Conservation (phyloP, 2,329 filamentous ascomycete genomes). For the Mycosphaerella arachidis region DNA sequence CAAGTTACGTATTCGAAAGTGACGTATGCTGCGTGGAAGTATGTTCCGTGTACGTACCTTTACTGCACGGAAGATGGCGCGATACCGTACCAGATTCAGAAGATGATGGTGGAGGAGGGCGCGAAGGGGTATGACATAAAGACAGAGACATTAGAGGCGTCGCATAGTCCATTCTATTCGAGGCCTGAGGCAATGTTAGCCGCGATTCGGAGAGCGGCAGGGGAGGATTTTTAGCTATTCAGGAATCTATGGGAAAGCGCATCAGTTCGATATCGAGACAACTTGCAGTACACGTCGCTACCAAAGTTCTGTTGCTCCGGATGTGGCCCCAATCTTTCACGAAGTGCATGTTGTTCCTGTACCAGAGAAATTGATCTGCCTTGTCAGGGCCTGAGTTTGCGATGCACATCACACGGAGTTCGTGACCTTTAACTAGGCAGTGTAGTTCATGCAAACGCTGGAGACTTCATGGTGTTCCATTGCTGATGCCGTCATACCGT, state of each 20-base stretch:
- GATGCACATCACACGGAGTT: too few species aligned
- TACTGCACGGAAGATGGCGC: background rate
- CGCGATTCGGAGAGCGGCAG: slow-evolving; percentile 1
- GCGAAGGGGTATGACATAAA: background rate
- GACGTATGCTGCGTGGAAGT: background rate
- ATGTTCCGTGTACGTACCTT: slow-evolving; percentile 1
- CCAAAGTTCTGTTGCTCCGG: too few species aligned
- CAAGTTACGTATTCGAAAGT: background rate
- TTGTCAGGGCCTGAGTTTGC: too few species aligned
- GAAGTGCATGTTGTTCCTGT: too few species aligned
- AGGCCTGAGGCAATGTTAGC: background rate
- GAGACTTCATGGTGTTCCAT: background rate
- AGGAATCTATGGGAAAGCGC: too few species aligned
- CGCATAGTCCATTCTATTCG: background rate
- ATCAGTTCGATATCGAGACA: too few species aligned
- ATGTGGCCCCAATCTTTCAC: too few species aligned
- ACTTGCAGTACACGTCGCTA: too few species aligned
- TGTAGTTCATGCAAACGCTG: background rate
- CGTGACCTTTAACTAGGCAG: background rate
- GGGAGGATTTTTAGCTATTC: background rate
- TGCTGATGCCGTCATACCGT: background rate
- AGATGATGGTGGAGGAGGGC: slow-evolving; percentile 1
- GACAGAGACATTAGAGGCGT: background rate
- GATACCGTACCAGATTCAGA: background rate
- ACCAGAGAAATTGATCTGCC: too few species aligned